phyloP scores from a whole-genome alignment of 768 basidiomycete species.

The Boletus coccyginus region DNA sequence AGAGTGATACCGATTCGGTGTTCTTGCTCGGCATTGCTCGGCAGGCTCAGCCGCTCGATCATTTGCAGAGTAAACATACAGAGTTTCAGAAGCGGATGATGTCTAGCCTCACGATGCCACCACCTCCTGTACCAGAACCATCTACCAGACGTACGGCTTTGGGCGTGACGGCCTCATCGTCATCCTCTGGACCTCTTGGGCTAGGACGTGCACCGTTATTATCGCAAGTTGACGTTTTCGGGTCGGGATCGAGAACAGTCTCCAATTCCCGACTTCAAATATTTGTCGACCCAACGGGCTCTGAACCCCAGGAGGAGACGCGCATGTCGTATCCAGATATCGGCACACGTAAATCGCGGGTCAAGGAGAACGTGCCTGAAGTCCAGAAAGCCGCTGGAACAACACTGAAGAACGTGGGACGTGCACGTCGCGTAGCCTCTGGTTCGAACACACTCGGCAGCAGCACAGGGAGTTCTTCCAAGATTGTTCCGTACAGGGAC shows the following conservation, averaged over 20 bases:
- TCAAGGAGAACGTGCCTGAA: constrained; percentile 78
- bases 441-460: constrained; percentile 18
- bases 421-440: constrained; percentile 50
- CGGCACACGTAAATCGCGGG: constrained; percentile 71
- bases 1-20: constrained; percentile 83
- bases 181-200: constrained; percentile 29
- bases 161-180: constrained; percentile 40
- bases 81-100: constrained; percentile 95
- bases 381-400: constrained; percentile 66
- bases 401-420: constrained; percentile 61
- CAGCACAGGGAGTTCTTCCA: constrained; percentile 40
- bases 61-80: constrained; percentile 69
- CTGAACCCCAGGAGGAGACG: constrained; percentile 43
- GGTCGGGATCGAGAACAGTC: constrained; percentile 33
- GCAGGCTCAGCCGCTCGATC: constrained; percentile 76
- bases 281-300: constrained; percentile 69
- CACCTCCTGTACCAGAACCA: constrained; percentile 36
- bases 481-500: constrained; percentile 66
- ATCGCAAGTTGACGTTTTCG: constrained; percentile 29
- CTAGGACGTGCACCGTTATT: constrained; percentile 13
- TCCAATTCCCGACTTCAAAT: constrained; percentile 63
- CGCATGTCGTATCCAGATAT: constrained; percentile 63
- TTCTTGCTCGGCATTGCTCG: constrained; percentile 89
- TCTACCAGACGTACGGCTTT: constrained; percentile 44
- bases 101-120: constrained; percentile 41